Percentiles rank a stretch among this genome's conserved stretches.
Conservation (phyloP, 2,329 filamentous ascomycete genomes). For the Penicillium frequentans region DNA sequence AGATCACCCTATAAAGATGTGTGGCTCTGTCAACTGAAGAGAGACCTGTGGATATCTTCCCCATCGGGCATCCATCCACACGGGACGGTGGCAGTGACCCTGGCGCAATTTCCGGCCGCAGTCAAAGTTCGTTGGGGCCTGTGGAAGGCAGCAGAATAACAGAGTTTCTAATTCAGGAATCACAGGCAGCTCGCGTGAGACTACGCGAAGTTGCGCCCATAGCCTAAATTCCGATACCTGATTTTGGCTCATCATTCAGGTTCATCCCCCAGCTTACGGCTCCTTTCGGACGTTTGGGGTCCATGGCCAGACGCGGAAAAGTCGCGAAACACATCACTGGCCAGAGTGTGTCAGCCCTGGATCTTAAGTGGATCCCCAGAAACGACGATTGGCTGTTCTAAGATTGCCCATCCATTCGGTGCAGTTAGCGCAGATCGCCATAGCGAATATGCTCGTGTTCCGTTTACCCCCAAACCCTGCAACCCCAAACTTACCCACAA, state of each 20-base stretch:
- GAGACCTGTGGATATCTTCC: background rate
- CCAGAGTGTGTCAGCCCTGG: background rate
- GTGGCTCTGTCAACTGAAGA: background rate
- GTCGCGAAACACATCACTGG: conserved; percentile 2
- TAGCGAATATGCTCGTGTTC: conserved; percentile 5
- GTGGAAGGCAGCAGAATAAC: background rate
- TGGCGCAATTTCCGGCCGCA: background rate
- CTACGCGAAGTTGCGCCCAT: background rate
- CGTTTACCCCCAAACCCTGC: conserved; percentile 5
- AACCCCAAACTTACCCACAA: background rate
- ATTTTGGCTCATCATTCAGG: background rate
- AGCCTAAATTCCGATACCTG: background rate
- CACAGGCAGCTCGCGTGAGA: background rate
- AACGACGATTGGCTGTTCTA: conserved; percentile 4
- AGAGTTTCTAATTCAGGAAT: background rate
- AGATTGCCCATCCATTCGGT: background rate
- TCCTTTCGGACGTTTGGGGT: background rate
- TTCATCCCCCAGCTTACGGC: background rate
- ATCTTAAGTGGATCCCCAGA: conserved; percentile 4
- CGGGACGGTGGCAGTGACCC: background rate
- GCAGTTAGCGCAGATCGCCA: background rate
- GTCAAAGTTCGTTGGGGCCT: background rate
- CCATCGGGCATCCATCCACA: background rate
- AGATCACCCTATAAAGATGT: background rate
- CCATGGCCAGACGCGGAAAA: background rate